Evolutionary conservation across 495 filamentous ascomycete genomes (phyloP), one percentile per base, ranked within the genome.

Genomic region (Penicillium chermesinum): DNA sequence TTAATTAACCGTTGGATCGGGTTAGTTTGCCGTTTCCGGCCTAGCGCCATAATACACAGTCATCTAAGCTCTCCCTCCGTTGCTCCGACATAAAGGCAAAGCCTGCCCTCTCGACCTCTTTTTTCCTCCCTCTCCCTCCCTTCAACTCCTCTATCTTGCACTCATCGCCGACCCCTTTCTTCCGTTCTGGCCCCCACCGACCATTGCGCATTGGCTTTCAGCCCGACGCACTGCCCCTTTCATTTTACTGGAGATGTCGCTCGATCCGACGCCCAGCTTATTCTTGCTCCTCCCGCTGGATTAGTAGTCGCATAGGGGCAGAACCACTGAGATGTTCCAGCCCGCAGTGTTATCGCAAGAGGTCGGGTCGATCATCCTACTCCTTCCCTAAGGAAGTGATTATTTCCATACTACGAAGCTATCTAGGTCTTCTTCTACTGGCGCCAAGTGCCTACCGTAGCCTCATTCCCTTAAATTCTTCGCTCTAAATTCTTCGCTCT

Each of bases 21-120:
- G 39, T 41, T 41, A 41, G 39, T 41, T 41, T 41, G 39, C 39
- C 18, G 4, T 25, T 41, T 22, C 25, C 21, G 39, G 7, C 25
- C 25, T 13, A 15, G 7, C 7, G 4, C 39, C 39, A 8, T 20
- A 41, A 25, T 41, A 41, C 39, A 18, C 12, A 7, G 39, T 41
- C 25, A 17, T 41, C 18, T 41, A 41, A 41, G 39, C 39, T 25
- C 39, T 20, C 39, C 19, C 25, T 41, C 39, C 3, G 18, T 41
- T 41, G 39, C 39, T 17, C 39, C 19, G 19, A n/a, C 20, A 41
- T 41, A 41, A 41, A 25, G 25, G 18, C 20, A 22, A 18, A 20
- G 18, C 17, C 17, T 41, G 39, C 39, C 39, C 39, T 25, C 25
- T 41, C 4, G 18, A 41, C 39, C 39, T 41, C 9, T 25, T 41